These are phyloP conservation scores for Phyllosticta citriasiana DNA, from an alignment of 2,329 filamentous ascomycete genomes.

Conservation along the genomic window DNA sequence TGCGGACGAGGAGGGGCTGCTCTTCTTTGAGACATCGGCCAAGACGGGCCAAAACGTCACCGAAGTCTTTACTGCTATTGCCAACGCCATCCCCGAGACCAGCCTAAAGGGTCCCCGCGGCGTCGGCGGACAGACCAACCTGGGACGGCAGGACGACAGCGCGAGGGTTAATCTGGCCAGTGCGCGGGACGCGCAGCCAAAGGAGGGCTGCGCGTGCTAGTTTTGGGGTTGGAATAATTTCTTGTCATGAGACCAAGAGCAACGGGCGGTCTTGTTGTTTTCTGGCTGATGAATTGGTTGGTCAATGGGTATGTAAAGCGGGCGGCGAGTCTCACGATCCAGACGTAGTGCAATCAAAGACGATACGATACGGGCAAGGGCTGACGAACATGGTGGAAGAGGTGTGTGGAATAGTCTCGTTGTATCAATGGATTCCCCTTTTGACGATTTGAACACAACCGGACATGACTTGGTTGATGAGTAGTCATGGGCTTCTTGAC, in stretches of 20 bases:
- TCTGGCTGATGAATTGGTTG: background rate
- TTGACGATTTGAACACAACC: background rate
- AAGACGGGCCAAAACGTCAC: slow-evolving; percentile 93
- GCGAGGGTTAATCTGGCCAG: slow-evolving; percentile 73
- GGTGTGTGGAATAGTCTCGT: background rate
- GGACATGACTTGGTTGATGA: no score
- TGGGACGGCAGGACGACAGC: slow-evolving; percentile 49
- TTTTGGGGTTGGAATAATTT: background rate
- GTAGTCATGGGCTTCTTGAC: no score
- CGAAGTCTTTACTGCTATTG: slow-evolving; percentile 96
- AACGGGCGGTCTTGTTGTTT: background rate
- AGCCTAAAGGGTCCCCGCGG: slow-evolving; percentile 82
- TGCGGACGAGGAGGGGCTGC: slow-evolving; percentile 82
- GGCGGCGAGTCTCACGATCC: background rate
- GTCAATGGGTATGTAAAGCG: background rate
- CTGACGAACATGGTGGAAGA: background rate
- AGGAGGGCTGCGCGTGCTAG: slow-evolving; percentile 86
- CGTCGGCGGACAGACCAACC: slow-evolving; percentile 47
- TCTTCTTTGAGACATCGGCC: slow-evolving; percentile 97
- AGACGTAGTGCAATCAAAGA: background rate
- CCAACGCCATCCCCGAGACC: slow-evolving; percentile 94
- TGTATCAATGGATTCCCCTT: background rate
- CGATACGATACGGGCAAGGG: background rate
- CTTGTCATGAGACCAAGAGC: background rate
- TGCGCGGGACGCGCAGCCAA: slow-evolving; percentile 56